Evolutionary conservation across 805 yeast genomes (phyloP), one percentile per base, ranked within the genome.

Genomic region (Pichia cephalocereana): DNA sequence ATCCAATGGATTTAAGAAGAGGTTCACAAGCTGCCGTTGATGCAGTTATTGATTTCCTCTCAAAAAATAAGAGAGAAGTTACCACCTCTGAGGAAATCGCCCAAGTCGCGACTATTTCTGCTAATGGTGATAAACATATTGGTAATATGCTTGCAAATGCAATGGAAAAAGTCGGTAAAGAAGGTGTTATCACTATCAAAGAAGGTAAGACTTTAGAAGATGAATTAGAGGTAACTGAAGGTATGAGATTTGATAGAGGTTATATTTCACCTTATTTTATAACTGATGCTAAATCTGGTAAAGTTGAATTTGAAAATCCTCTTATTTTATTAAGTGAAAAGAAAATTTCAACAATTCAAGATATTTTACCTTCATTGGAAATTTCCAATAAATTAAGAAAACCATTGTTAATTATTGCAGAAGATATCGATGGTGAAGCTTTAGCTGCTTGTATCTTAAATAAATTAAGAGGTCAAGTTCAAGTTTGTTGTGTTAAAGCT

Each of bases 161-260:
- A 56, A 91, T 91, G 95, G 97, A 89, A 72, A 90, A 90, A 70
- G 99, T 91, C 52, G 99, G 99, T 60, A 89, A 91, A 72, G 98
- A 91, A 69, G 99, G 99, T 76, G 98, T 91, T 54, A 90, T 91
- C 68, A 91, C 98, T 58, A 93, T 91, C 62, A 91, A 84, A 75
- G 96, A 88, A 70, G 98, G 98, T 60, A 90, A 88, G 77, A 93
- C 97, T 59, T 75, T 91, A 60, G 96, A 86, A 68, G 99, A 91
- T 67, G 96, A 88, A 69, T 80, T 91, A 60, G 97, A 90, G 71
- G 95, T 91, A 52, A 93, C 90, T 54, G 97, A 91, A 74, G 99
- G 99, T 72, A 88, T 91, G 96, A 83, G 91, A 72, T 91, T 93
- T 65, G 96, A 89, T 74, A 86, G 98, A 65, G 98, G 98, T 60